Conservation (phyloP, 805 yeast genomes). For the Cyberlindnera americana region DNA sequence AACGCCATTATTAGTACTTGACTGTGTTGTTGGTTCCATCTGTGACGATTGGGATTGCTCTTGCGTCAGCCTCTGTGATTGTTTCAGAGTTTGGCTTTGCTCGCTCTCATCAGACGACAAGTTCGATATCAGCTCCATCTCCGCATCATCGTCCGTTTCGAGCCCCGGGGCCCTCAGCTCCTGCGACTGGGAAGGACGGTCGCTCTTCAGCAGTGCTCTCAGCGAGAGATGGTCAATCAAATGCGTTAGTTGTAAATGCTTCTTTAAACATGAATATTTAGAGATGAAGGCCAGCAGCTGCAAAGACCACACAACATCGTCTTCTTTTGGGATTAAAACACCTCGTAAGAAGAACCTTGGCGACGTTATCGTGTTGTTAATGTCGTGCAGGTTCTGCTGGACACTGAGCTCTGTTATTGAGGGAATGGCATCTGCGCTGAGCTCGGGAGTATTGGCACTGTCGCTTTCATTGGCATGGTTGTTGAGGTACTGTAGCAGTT, state of each 20-base stretch:
- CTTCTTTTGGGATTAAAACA: conserved; percentile 82
- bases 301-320: conserved; percentile 90
- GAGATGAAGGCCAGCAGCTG: conserved; percentile 92
- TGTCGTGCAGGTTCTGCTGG: conserved; percentile 18
- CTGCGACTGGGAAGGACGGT: conserved; percentile 7
- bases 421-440: conserved; percentile 1
- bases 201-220: conserved; percentile 30
- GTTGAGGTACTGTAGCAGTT: conserved; percentile 9
- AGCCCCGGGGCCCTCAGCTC: conserved; percentile 24
- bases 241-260: conserved; percentile 68
- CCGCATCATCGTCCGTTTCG: conserved; percentile 42
- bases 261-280: conserved; percentile 79
- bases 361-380: conserved; percentile 29
- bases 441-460: not conserved
- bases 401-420: conserved; percentile 11
- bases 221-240: conserved; percentile 67
- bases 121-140: conserved; percentile 30
- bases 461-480: not conserved
- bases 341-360: conserved; percentile 64
- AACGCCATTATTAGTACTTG: conserved; percentile 2
- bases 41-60: conserved; percentile 11
- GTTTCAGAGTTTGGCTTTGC: conserved; percentile 3
- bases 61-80: conserved; percentile 3
- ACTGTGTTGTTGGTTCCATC: conserved; percentile 13
- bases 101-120: conserved; percentile 20